A percentile compares a stretch with the other conserved stretches of the same genome.
phyloP scores from a whole-genome alignment of 169 alveolate species.

The Plasmodium fragile region DNA sequence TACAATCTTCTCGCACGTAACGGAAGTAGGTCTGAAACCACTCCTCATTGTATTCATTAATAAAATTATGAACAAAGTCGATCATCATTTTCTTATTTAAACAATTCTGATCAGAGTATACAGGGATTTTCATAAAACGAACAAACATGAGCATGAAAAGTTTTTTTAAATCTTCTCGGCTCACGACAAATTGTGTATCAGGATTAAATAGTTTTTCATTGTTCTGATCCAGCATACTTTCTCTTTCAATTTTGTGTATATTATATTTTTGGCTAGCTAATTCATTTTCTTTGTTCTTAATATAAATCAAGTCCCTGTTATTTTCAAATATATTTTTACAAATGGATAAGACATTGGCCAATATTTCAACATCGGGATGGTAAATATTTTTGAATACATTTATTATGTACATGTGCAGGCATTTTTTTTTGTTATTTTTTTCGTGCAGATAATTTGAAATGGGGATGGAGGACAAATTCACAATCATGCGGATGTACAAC shows the following conservation, averaged over 20 bases:
- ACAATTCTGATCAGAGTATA: not conserved
- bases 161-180: slow-evolving; percentile 25
- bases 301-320: slow-evolving; percentile 33
- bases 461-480: slow-evolving; percentile 33
- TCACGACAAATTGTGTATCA: not conserved
- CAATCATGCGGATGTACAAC: slow-evolving; percentile 19
- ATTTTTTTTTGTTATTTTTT: slow-evolving; percentile 40
- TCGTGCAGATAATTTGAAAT: slow-evolving; percentile 46
- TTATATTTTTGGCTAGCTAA: slow-evolving; percentile 8
- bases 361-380: slow-evolving; percentile 43
- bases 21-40: slow-evolving; percentile 51
- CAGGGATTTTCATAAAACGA: slow-evolving; percentile 25
- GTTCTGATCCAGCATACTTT: not conserved
- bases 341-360: slow-evolving; percentile 28
- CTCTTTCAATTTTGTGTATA: slow-evolving; percentile 21
- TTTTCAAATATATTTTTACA: slow-evolving; percentile 71
- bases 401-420: slow-evolving; percentile 25
- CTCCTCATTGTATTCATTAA: slow-evolving; percentile 22
- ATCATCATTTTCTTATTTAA: slow-evolving; percentile 39
- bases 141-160: slow-evolving; percentile 20
- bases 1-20: not conserved
- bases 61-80: not conserved
- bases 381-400: slow-evolving; percentile 42
- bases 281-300: slow-evolving; percentile 10
- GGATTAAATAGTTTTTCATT: slow-evolving; percentile 4